Evolutionary conservation across 345 rosid species (phyloP), one percentile per base, ranked within the genome.

Genomic region (Toxicodendron radicans): DNA sequence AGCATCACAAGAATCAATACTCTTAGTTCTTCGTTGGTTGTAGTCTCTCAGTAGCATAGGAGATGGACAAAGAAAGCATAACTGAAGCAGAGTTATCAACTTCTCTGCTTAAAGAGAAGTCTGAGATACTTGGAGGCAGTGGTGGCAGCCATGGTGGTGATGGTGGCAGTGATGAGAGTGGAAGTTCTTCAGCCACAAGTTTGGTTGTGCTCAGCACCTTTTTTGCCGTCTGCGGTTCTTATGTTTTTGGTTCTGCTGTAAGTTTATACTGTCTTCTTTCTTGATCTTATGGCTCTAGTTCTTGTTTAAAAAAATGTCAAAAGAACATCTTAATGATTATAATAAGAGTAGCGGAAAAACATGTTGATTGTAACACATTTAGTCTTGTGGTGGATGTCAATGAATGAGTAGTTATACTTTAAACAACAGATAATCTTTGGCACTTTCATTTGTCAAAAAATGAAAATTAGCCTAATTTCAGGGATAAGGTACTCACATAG

Each of bases 161-260:
- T 5, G 11, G 23, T 7, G 11, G 20, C 60, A 46, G 18, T 10
- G 6, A 49, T 33, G 65, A 27, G 9, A 62, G 49, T 61, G 59
- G 56, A 24, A 46, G 58, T n/a, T 30, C 71, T 27, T 61, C 77
- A 7, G 52, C 74, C 58, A 74, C 89, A 52, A 62, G 69, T 2
- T 38, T 5, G 43, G 61, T 78, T 73, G 66, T 74, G 35, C 49
- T 75, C 59, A 60, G 65, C 64, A 48, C 79, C n/a, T 48, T 79
- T 20, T 63, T 71, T 46, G 72, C 74, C 41, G 76, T 75, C 67
- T 79, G 68, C 41, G 82, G 82, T 45, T 75, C 73, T 35, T 80
- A 72, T 24, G 69, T 75, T 60, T 75, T 74, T 59, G 90, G 90
- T 12, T 75, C 86, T 51, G 88, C 88, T 69, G 90, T 87, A 73